Evolutionary conservation across 345 rosid genomes (phyloP), one percentile per base, ranked within the genome.

Genomic region (Dimocarpus longan): DNA sequence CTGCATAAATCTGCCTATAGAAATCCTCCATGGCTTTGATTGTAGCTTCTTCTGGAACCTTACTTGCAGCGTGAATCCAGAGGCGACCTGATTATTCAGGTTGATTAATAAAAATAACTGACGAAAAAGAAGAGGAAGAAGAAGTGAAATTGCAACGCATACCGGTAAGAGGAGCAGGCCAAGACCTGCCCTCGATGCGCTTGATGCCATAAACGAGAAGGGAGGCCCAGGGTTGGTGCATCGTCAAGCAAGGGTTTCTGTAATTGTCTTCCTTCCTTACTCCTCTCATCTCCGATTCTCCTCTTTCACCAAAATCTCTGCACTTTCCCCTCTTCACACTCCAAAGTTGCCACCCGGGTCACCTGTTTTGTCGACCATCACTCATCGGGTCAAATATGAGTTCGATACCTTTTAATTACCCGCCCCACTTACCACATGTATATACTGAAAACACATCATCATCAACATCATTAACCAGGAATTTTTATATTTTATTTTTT

Each of bases 201-300:
- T 95, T 95, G 89, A 95, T 95, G 46, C 96, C 98, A 67, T 89
- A 62, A 73, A 93, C 91, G 4, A 93, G 87, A 43, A 95, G 84
- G 1, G 98, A 95, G 80, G 98, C 99, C 99, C 97, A 91, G 6
- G 99, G 98, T 79, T 93, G 99, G 82, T 93, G 99, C 97, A 95
- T 84, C 7, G 97, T 93, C 84, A 95, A 85, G 68, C 96, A 95
- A 1, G 97, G 97, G 86, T 93, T 95, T 64, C 66, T 85, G 84
- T 83, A 93, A 75, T 92, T 92, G 52, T 92, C 95, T 39, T 81
- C 80, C 75, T 84, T 87, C 82, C 87, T 82, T 52, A 80, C 78
- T 77, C 76, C 84, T 79, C 48, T 73, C 78, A 50, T 73, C 56
- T 40, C 12, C 60, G 28, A 3, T 13, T 39, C 52, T 42, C 32